Evolutionary conservation across 306 rosid species (phyloP), one percentile per base, ranked within the genome.

Genomic region (Macrotyloma uniflorum): DNA sequence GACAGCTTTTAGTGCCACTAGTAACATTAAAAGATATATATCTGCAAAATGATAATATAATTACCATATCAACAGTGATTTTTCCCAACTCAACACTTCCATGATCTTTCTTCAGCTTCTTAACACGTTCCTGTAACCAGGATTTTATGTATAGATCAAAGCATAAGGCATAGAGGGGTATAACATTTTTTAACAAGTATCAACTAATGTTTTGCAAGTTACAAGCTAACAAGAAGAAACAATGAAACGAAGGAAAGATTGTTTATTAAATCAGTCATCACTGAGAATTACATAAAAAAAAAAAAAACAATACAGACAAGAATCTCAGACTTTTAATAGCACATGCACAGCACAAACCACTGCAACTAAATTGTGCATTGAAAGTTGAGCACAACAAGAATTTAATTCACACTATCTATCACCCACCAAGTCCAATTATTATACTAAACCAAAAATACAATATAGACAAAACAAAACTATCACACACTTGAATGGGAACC

Each of bases 61-160:
- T 67, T 88, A 90, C 99, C 99, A 93, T 93, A 86, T 96, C 99
- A 89, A 89, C 91, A 6, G 97, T 88, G 73, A 82, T 91, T 77
- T 88, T 93, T 19, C 99, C 99, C 88, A 96, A 74, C 71, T 96
- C 92, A 83, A 89, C 96, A 47, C 81, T 89, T 82, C 93, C 99
- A 85, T 91, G 84, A 5, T 96, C 94, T 70, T 84, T 82, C 90
- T 83, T 96, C 45, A 96, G 58, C 87, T 96, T 96, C 86, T 93
- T 91, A 82, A 93, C 85, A 73, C 97, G 97, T 73, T 92, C 98
- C 98, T 94, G 89, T 51, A 81, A 79, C 65, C 82, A 83, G 49
- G 63, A 8, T 18, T 67, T 32, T 33, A 62, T 14, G 11, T 40
- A 57, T 20, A 66, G 42, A 62, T 43, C 67, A 71, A 70, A 63